Percentiles rank a stretch among this genome's conserved stretches.
Conservation (phyloP, 2,329 filamentous ascomycete genomes). For the Botrytis fragariae region DNA sequence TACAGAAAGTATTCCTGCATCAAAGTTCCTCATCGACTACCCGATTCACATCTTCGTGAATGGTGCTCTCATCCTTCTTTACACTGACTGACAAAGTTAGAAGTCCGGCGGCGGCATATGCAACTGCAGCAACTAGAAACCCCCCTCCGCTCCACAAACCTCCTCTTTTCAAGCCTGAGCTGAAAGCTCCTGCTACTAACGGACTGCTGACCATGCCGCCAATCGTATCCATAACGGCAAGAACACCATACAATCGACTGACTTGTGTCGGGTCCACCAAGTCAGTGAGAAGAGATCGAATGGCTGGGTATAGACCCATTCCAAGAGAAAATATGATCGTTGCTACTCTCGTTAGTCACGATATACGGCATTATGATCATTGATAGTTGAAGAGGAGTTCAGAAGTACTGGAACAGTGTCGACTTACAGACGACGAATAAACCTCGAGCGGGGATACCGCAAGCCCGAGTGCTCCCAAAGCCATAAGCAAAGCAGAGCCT, state of each 20-base stretch:
- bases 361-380: neutral
- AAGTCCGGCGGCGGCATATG: neutral
- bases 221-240: slow-evolving; percentile 50
- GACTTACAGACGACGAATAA: slow-evolving; percentile 22
- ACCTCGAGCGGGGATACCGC: slow-evolving; percentile 18
- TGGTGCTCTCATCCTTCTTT: slow-evolving; percentile 5
- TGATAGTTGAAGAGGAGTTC: too few species aligned
- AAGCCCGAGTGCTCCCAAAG: slow-evolving; percentile 19
- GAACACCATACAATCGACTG: slow-evolving; percentile 52
- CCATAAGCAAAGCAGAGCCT: slow-evolving; percentile 27
- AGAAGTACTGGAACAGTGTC: neutral
- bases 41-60: neutral
- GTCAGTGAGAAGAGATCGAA: slow-evolving; percentile 51
- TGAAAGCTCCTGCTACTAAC: slow-evolving; percentile 47
- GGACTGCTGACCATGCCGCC: slow-evolving; percentile 49
- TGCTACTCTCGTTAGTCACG: slow-evolving; percentile 30
- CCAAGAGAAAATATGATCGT: slow-evolving; percentile 49
- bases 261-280: slow-evolving; percentile 54
- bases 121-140: slow-evolving; percentile 38
- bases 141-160: slow-evolving; percentile 51
- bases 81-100: slow-evolving; percentile 5
- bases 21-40: neutral
- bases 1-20: neutral
- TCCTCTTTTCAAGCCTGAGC: slow-evolving; percentile 46
- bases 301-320: slow-evolving; percentile 43